Percentiles rank a stretch among this genome's conserved stretches.
phyloP scores from a whole-genome alignment of 139 green algal genomes.

The Auxenochlorella pyrenoidosa region DNA sequence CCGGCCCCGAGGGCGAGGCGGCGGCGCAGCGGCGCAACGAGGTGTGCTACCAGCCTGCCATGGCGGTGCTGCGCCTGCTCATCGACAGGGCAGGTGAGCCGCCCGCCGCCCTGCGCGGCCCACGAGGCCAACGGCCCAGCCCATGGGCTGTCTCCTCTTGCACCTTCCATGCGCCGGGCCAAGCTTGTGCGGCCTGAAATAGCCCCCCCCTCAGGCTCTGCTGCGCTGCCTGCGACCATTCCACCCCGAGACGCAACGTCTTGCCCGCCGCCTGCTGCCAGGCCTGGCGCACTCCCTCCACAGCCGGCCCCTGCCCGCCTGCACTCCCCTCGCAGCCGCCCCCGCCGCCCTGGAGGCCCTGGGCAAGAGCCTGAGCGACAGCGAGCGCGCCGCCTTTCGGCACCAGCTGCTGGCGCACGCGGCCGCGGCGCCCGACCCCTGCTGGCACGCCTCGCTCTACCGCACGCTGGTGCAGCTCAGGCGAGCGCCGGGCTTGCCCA shows the following conservation, averaged over 20 bases:
- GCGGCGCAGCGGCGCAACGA: slow-evolving; percentile 55
- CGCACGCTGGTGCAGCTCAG: slow-evolving; percentile 57
- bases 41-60: slow-evolving; percentile 65
- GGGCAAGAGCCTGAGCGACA: slow-evolving; percentile 40
- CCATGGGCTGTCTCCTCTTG: too few species aligned
- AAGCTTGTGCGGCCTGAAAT: too few species aligned
- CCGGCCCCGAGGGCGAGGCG: slow-evolving; percentile 51
- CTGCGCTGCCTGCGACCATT: too few species aligned
- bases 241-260: too few species aligned
- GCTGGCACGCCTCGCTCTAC: slow-evolving; percentile 70
- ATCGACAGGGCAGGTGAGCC: slow-evolving; percentile 7
- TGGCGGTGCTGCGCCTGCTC: slow-evolving; percentile 59
- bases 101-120: too few species aligned
- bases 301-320: neutral
- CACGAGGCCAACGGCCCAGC: too few species aligned
- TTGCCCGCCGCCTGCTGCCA: neutral
- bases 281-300: neutral
- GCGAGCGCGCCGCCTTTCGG: slow-evolving; percentile 36
- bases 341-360: slow-evolving; percentile 44
- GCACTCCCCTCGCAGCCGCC: neutral
- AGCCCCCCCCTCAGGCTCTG: too few species aligned
- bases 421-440: slow-evolving; percentile 47
- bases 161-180: too few species aligned
- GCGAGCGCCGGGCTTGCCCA: neutral
- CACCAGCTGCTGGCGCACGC: slow-evolving; percentile 39